A percentile compares a stretch with the other conserved stretches of the same genome.
Evolutionary conservation across 2,329 filamentous ascomycete species (phyloP).

Genomic region (Trichoderma semiorbis): DNA sequence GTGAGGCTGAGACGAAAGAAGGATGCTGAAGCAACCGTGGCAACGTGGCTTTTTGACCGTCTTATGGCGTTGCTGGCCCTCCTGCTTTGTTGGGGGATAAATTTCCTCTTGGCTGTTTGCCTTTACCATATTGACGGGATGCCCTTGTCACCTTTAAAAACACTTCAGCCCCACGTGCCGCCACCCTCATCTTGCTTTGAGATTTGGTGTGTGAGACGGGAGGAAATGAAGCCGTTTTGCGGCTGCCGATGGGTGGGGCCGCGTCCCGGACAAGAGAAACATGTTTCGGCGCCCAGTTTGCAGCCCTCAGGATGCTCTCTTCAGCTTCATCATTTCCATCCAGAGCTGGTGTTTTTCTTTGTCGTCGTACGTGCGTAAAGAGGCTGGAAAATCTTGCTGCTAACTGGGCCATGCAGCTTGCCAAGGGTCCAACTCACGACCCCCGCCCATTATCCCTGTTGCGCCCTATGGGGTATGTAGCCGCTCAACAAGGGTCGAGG

Average conservation of each 20-base stretch:
- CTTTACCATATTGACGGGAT: conserved; percentile 9
- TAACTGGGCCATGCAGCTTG: neutral
- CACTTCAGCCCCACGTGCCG: neutral
- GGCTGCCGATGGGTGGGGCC: conserved; percentile 10
- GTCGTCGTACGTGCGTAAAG: neutral
- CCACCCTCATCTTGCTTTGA: neutral
- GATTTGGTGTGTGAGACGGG: neutral
- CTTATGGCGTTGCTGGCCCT: conserved; percentile 3
- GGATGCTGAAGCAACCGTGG: neutral
- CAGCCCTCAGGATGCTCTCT: neutral
- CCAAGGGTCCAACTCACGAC: conserved; percentile 6
- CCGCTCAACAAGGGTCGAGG: neutral
- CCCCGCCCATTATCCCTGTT: conserved; percentile 9
- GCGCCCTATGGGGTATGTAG: conserved; percentile 6
- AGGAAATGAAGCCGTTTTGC: neutral
- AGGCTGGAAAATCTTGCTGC: neutral
- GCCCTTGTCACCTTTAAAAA: conserved; percentile 8
- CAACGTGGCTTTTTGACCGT: conserved; percentile 3
- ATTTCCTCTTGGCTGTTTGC: neutral
- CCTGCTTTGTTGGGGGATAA: conserved; percentile 2
- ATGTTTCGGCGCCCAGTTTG: neutral
- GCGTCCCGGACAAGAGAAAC: neutral
- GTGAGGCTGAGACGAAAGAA: neutral
- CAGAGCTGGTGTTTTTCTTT: neutral
- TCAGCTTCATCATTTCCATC: neutral